A percentile compares a stretch with the other conserved stretches of the same genome.
Conservation (phyloP, 495 filamentous ascomycete species). For the Aspergillus steynii region DNA sequence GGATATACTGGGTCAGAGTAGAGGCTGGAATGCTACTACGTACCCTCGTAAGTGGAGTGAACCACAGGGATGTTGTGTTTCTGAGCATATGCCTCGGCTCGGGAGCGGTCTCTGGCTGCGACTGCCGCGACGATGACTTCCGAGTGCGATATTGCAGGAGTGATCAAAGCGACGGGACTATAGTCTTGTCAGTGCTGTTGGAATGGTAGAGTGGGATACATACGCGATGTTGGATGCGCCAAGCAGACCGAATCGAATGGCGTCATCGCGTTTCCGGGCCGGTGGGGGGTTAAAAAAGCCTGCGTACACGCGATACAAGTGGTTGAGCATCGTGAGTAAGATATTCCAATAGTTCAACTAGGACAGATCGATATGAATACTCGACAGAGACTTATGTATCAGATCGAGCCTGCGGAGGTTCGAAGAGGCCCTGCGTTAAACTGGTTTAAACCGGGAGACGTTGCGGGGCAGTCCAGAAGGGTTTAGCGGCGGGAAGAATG, state of each 20-base stretch:
- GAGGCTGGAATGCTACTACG: no score
- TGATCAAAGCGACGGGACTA: conserved; percentile 55
- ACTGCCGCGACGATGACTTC: conserved; percentile 60
- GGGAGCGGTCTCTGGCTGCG: conserved; percentile 54
- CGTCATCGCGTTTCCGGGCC: conserved; percentile 24
- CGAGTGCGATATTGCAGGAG: conserved; percentile 57
- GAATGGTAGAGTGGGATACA: background rate
- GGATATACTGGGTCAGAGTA: no score
- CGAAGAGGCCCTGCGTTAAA: no score
- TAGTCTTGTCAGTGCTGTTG: background rate
- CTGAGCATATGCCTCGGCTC: conserved; percentile 57
- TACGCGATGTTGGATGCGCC: conserved; percentile 36
- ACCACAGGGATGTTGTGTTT: conserved; percentile 58
- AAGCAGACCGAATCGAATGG: conserved; percentile 33
- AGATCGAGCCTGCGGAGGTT: no score
- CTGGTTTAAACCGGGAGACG: no score
- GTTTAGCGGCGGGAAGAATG: no score
- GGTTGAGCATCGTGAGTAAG: no score
- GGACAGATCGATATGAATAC: no score
- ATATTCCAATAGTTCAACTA: no score
- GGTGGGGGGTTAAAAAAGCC: conserved; percentile 22
- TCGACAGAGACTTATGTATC: no score
- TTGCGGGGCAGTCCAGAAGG: no score
- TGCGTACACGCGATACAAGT: conserved; percentile 14
- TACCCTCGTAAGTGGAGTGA: conserved; percentile 48